Evolutionary conservation across 306 rosid species (phyloP), one percentile per base, ranked within the genome.

Genomic region (Potentilla sterilis): DNA sequence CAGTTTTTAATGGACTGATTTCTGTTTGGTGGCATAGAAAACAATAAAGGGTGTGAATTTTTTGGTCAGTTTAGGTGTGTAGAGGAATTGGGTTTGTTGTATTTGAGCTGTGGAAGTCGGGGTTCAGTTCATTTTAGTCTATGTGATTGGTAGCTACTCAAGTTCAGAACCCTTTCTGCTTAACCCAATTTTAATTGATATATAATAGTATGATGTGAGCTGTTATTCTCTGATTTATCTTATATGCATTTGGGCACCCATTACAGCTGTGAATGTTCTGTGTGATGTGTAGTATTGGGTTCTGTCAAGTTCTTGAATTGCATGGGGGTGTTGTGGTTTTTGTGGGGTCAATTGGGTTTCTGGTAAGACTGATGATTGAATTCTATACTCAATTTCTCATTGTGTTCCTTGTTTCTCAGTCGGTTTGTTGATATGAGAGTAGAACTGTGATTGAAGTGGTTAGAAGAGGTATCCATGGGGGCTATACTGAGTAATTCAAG

Each of bases 401-500:
- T 5, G 4, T 13, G 15, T 35, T 21, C 14, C 47, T 54, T 37
- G 28, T 4, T 15, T 55, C 12, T 38, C 44, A 40, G 52, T 73
- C 6, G 57, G 76, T 57, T 55, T 43, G 10, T 57, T 41, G 66
- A 57, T 57, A 22, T 24, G 77, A 42, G 61, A 11, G 52, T 73
- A 38, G 6, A 22, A 24, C 16, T 55, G 55, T 73, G 67, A 73
- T 41, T 55, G 77, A 57, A 42, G 52, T 15, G 28, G 67, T 73
- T 15, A 34, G 40, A 22, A 13, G 12, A 21, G 71, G 32, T 67
- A n/a, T 24, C 19, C 5, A 94, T 94, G 98, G 98, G 98, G 52
- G 80, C 82, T 34, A 68, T 86, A 48, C 78, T 94, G 54, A 94
- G 98, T 19, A 81, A 67, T 75, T 65, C 83, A 32, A 88, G 79